Evolutionary conservation across 1,284 basidiomycete species (phyloP), one percentile per base, ranked within the genome.

Genomic region (Ustilago curta): DNA sequence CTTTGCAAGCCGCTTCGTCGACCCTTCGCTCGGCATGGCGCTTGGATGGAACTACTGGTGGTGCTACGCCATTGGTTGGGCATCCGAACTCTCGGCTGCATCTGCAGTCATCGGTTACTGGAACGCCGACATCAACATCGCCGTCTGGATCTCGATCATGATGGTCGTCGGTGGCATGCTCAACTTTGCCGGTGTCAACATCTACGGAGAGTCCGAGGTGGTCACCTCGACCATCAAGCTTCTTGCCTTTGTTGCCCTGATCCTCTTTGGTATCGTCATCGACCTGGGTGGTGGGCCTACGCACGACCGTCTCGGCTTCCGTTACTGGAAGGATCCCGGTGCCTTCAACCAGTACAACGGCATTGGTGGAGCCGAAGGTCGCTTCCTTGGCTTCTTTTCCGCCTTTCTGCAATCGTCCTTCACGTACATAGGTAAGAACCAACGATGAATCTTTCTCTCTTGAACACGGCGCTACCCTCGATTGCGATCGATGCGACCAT

Each of bases 1-100:
- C 25, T 83, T 80, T 37, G 74, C 78, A 8, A 65, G 66, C 12
- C 77, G 80, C 3, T 83, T 78, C 52, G 66, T 83, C 37, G 91
- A 93, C 81, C 91, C 91, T 50, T 90, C 91, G 3, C 86, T 91
- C 55, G 91, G 91, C 42, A 92, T 92, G 78, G 90, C 91, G 5
- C 87, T 83, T 2, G 82, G 82, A 9, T 77, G 65, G 72, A 78
- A 77, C 66, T 80, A 78, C 47, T 69, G 65, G 77, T 80, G 83
- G 57, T 82, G 78, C 59, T 73, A 82, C 42, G 75, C 80, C 4
- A 78, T 84, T 43, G 80, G 78, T 14, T 71, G 77, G 47, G 79
- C 81, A 25, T 76, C 77, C 29, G 83, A 85, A 54, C 72, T 83
- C 50, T 79, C 77, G 1, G 87, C 86, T 11, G 87, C 86, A 16